These are phyloP conservation scores for Chytriomyces hyalinus DNA, from an alignment of 192 early-diverging fungal genomes.

Conservation along the genomic window DNA sequence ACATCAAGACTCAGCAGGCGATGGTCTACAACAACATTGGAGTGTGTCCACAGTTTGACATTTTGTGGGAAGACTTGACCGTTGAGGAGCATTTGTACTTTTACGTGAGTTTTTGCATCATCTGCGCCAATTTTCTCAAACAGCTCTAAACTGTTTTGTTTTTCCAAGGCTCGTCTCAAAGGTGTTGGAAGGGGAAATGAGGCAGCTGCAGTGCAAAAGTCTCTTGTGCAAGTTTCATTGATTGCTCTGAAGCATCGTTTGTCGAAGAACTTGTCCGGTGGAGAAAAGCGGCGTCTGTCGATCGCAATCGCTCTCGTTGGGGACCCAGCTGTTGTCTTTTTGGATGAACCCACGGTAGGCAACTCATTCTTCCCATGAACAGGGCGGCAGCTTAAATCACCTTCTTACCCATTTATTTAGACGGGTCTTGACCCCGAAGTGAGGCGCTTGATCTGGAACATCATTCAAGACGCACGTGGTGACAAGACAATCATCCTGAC, in stretches of 20 bases:
- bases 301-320: slow-evolving; percentile 59
- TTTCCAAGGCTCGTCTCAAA: slow-evolving; percentile 77
- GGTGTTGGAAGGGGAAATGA: slow-evolving; percentile 63
- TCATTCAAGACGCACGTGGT: slow-evolving; percentile 62
- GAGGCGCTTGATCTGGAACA: slow-evolving; percentile 76
- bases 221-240: slow-evolving; percentile 62
- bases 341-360: slow-evolving; percentile 77
- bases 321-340: slow-evolving; percentile 69
- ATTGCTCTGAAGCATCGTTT: slow-evolving; percentile 59
- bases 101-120: slow-evolving; percentile 60
- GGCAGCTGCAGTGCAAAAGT: slow-evolving; percentile 48
- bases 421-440: slow-evolving; percentile 79
- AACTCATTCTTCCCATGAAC: not conserved
- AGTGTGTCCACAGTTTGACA: slow-evolving; percentile 78
- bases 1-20: slow-evolving; percentile 59
- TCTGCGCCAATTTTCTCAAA: slow-evolving; percentile 54
- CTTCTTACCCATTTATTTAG: not conserved
- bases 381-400: slow-evolving; percentile 54
- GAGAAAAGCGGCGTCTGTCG: slow-evolving; percentile 70
- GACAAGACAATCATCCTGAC: slow-evolving; percentile 70
- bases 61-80: slow-evolving; percentile 78
- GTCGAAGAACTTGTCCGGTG: slow-evolving; percentile 71
- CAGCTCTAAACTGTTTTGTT: slow-evolving; percentile 59
- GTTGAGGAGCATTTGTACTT: slow-evolving; percentile 74
- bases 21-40: slow-evolving; percentile 71